Base-by-base conservation (phyloP, 768 basidiomycete species). In the Lactarius sanguifluus region DNA sequence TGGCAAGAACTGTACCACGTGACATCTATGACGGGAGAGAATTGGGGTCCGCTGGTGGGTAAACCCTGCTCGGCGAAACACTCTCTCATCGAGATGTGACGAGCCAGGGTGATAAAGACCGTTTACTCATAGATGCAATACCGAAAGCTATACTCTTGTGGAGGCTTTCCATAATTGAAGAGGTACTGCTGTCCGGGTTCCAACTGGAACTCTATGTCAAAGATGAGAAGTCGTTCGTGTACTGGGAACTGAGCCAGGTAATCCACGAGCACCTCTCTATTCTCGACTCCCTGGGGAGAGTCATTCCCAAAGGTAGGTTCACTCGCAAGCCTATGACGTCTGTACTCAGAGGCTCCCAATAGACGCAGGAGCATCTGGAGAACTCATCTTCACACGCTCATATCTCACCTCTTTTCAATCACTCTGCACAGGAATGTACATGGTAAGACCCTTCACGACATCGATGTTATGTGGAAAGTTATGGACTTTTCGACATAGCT, bases 141-240 rank as follows among this genome's bases (percentile, higher is more conserved):
- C 83, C 85, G 1, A 75, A 79, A 7, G 79, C 79, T 0, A 81
- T 85, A 4, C 76, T 87, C 5, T 62, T 83, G n/a, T 86, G 86
- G 81, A 82, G 90, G 54, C 75, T 91, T 20, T 77, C 82, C 5
- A 76, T 82, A 12, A 80, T 90, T 3, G 82, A 85, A 45, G 90
- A 94, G 69, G 79, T 94, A 16, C 75, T 92, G 5, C 78, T 88
- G 54, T 87, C 90, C 1, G 92, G 90, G 2, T 89, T 91, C 68
- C 90, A 93, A 74, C 75, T 92, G 25, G 88, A 90, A 55, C 75
- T 94, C 8, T 91, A 92, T 71, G 79, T 84, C 25, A 75, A 80
- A 1, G 83, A 89, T 52, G 92, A 94, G 72, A 83, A 79, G 40
- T 79, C 88, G 0, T 85, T 91, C 67, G 88, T 91, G 2, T 92